Percentiles rank a stretch among this genome's conserved stretches.
Evolutionary conservation across 2,329 filamentous ascomycete species (phyloP).

Genomic region (Thelonectria rubi): DNA sequence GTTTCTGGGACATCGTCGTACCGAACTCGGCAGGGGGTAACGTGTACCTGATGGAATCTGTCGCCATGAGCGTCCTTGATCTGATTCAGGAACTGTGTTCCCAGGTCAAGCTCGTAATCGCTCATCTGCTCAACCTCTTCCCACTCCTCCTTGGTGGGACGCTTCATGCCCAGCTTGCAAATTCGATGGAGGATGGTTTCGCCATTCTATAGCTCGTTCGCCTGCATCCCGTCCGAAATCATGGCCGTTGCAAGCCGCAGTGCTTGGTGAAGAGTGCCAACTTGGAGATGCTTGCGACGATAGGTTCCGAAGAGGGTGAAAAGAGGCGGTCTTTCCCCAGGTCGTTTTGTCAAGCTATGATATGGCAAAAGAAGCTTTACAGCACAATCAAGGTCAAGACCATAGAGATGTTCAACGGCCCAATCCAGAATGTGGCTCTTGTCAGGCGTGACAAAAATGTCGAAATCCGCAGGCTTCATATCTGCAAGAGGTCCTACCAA

Average conservation of each 20-base stretch:
- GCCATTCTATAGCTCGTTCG: background rate
- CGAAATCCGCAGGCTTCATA: background rate
- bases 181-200: constrained; percentile 9
- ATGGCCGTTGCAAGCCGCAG: background rate
- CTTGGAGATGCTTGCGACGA: background rate
- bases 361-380: constrained; percentile 2
- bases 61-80: background rate
- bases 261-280: constrained; percentile 6
- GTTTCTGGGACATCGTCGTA: background rate
- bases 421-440: constrained; percentile 1
- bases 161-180: background rate
- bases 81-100: background rate
- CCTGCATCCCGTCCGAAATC: background rate
- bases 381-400: constrained; percentile 1
- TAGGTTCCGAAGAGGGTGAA: constrained; percentile 5
- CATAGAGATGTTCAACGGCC: constrained; percentile 9
- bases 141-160: constrained; percentile 2
- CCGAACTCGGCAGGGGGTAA: background rate
- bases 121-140: background rate
- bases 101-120: background rate
- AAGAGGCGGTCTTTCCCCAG: background rate
- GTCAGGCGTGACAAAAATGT: constrained; percentile 1
- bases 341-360: background rate
- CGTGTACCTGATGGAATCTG: background rate
- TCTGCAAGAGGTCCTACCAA: background rate